phyloP scores from a whole-genome alignment of 2,329 filamentous ascomycete genomes.

The Ophiostoma australiae region DNA sequence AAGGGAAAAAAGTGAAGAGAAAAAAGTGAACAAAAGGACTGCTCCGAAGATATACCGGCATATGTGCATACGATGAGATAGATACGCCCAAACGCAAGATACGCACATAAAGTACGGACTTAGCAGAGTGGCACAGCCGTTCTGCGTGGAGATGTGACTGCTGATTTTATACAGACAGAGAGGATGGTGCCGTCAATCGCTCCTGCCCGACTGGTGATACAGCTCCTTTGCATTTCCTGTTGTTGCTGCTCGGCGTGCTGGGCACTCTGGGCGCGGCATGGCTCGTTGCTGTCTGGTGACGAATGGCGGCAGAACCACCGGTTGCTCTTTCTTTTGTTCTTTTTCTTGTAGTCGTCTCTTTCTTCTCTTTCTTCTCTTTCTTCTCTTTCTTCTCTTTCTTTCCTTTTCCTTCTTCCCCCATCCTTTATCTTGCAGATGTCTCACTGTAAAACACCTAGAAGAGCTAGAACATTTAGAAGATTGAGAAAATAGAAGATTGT shows the following conservation, averaged over 20 bases:
- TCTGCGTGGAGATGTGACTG: background rate
- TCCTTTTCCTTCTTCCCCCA: background rate
- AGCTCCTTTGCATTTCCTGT: background rate
- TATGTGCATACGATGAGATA: background rate
- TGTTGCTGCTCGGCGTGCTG: background rate
- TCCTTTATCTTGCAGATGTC: background rate
- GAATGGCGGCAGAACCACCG: background rate
- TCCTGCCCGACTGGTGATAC: background rate
- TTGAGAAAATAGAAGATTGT: background rate
- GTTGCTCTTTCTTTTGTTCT: background rate
- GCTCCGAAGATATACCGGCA: background rate
- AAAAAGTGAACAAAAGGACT: background rate
- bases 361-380: background rate
- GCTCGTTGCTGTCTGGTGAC: background rate
- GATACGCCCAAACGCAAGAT: background rate
- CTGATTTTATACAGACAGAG: background rate
- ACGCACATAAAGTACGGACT: slow-evolving; percentile 2
- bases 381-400: background rate
- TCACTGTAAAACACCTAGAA: background rate
- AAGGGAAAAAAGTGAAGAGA: background rate
- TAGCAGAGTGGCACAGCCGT: background rate
- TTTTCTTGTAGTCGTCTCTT: background rate
- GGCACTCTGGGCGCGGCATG: background rate
- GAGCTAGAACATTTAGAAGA: background rate
- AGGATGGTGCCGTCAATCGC: background rate